Evolutionary conservation across 2,329 filamentous ascomycete genomes (phyloP).

Genomic region (Aspergillus vadensis): DNA sequence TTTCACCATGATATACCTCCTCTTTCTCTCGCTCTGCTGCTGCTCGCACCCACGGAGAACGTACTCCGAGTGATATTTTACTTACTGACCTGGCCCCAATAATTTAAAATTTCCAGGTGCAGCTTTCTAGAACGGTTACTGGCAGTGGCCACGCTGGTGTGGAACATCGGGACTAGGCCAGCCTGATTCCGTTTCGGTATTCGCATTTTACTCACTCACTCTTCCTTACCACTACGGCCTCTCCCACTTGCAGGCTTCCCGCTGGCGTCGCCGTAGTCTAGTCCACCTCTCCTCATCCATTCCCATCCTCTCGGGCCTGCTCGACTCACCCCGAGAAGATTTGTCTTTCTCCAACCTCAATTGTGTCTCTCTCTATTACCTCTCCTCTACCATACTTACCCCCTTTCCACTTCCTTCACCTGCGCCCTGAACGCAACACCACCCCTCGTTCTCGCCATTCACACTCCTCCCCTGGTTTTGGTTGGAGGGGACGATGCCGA

Average conservation of each 20-base stretch:
- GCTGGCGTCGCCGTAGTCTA: constrained; percentile 4
- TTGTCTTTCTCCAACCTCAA: constrained; percentile 6
- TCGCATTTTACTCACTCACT: constrained; percentile 8
- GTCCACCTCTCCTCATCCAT: constrained; percentile 14
- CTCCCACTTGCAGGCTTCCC: constrained; percentile 5
- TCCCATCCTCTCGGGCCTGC: constrained; percentile 11
- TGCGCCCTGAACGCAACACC: background rate
- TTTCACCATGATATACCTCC: background rate
- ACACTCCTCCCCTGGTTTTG: constrained; percentile 21
- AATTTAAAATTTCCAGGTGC: constrained; percentile 15
- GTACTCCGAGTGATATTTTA: background rate
- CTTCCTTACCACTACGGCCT: constrained; percentile 4
- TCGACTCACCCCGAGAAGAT: constrained; percentile 9
- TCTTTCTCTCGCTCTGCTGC: background rate
- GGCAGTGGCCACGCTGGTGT: constrained; percentile 18
- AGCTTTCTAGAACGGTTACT: constrained; percentile 20
- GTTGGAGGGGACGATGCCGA: constrained; percentile 15
- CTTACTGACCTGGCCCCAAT: constrained; percentile 1
- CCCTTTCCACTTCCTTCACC: constrained; percentile 21
- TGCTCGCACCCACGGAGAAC: constrained; percentile 1
- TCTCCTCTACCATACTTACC: constrained; percentile 18
- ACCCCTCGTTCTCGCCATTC: constrained; percentile 15
- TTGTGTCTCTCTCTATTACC: constrained; percentile 4
- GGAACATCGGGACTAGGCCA: constrained; percentile 16
- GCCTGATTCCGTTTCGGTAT: constrained; percentile 13